A percentile compares a stretch with the other conserved stretches of the same genome.
phyloP scores from a whole-genome alignment of 2,329 filamentous ascomycete genomes.

The Epichloe amarillans region DNA sequence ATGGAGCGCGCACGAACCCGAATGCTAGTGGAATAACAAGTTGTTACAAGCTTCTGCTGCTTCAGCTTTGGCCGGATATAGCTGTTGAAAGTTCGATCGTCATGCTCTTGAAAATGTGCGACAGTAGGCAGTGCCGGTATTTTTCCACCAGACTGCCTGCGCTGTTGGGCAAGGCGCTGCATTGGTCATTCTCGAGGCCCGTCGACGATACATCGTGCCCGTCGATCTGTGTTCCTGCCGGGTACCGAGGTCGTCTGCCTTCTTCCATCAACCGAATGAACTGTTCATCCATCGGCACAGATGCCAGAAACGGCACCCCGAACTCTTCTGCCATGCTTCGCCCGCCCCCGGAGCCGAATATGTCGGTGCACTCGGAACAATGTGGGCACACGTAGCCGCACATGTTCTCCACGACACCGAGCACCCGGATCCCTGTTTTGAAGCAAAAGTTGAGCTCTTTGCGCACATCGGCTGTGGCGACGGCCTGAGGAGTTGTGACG shows the following conservation, averaged over 20 bases:
- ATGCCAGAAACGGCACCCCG: slow-evolving; percentile 68
- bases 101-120: slow-evolving; percentile 54
- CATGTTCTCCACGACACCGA: slow-evolving; percentile 97
- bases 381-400: slow-evolving; percentile 74
- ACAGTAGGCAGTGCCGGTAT: slow-evolving; percentile 59
- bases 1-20: background rate
- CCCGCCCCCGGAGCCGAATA: slow-evolving; percentile 95
- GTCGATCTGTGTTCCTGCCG: slow-evolving; percentile 49
- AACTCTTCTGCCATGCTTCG: slow-evolving; percentile 82
- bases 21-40: background rate
- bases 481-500: slow-evolving; percentile 90
- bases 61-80: slow-evolving; percentile 1
- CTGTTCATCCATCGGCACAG: slow-evolving; percentile 82
- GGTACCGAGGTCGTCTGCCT: slow-evolving; percentile 49
- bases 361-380: slow-evolving; percentile 75
- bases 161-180: slow-evolving; percentile 9
- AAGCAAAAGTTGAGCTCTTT: slow-evolving; percentile 90
- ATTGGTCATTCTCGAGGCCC: slow-evolving; percentile 10
- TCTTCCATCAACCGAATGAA: slow-evolving; percentile 83
- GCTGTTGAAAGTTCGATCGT: slow-evolving; percentile 22
- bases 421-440: slow-evolving; percentile 65
- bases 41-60: background rate
- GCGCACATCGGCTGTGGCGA: slow-evolving; percentile 83
- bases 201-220: slow-evolving; percentile 35
- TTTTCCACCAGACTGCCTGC: slow-evolving; percentile 48